Evolutionary conservation across 805 yeast genomes (phyloP).

Genomic region (Saccharomycopsis olivae): DNA sequence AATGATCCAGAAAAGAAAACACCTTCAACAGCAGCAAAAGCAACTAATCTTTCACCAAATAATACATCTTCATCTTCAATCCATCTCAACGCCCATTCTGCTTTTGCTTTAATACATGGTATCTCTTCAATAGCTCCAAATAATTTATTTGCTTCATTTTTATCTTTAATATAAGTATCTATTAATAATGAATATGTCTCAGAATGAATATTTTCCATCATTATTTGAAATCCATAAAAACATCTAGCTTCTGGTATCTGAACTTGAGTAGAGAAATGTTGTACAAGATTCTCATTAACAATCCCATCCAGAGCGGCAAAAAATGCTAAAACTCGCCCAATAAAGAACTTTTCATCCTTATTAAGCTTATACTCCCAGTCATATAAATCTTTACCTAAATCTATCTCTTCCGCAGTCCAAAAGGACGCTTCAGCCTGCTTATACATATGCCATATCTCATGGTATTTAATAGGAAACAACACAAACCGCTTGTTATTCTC

Average conservation of each 20-base stretch:
- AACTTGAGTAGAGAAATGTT: slow-evolving; percentile 93
- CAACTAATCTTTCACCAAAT: slow-evolving; percentile 91
- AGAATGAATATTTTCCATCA: slow-evolving; percentile 98
- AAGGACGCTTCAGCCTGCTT: slow-evolving; percentile 98
- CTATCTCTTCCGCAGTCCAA: slow-evolving; percentile 99
- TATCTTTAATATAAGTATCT: slow-evolving; percentile 92
- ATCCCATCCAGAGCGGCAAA: slow-evolving; percentile 98
- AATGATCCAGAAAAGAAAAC: slow-evolving; percentile 96
- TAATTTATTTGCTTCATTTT: slow-evolving; percentile 78
- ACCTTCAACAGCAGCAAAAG: slow-evolving; percentile 98
- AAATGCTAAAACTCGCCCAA: slow-evolving; percentile 89
- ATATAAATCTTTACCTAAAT: slow-evolving; percentile 77
- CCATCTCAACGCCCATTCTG: slow-evolving; percentile 99
- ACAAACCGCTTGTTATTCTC: slow-evolving; percentile 87
- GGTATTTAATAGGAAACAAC: slow-evolving; percentile 90
- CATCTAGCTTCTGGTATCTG: slow-evolving; percentile 97
- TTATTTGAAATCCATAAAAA: slow-evolving; percentile 97
- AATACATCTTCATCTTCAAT: slow-evolving; percentile 78
- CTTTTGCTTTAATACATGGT: slow-evolving; percentile 93
- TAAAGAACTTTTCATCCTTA: slow-evolving; percentile 84
- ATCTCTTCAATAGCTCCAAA: slow-evolving; percentile 94
- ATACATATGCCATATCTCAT: slow-evolving; percentile 97
- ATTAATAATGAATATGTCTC: slow-evolving; percentile 93
- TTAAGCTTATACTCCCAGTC: slow-evolving; percentile 89
- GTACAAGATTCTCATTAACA: slow-evolving; percentile 94